phyloP scores from a whole-genome alignment of 305 asterid species.

The Solanum aculeatissimum region DNA sequence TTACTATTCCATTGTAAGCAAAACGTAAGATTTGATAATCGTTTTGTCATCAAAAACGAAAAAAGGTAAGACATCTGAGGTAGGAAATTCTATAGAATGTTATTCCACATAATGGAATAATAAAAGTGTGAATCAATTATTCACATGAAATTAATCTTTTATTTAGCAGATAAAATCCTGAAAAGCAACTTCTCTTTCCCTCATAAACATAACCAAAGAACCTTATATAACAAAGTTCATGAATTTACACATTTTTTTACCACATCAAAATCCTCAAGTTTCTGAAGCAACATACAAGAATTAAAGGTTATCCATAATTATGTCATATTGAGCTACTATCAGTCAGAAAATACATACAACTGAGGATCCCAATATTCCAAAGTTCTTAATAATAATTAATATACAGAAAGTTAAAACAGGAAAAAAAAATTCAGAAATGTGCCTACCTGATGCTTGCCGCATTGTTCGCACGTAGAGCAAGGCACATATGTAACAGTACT shows the following conservation, averaged over 20 bases:
- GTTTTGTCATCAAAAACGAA: not conserved
- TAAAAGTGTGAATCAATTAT: not conserved
- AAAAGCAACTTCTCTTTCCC: not conserved
- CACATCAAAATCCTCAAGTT: not conserved
- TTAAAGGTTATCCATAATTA: not conserved
- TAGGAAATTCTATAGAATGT: not conserved
- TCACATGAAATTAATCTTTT: not conserved
- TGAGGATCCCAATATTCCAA: not conserved
- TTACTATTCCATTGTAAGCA: not conserved
- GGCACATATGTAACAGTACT: slow-evolving; percentile 97
- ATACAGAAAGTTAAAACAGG: not conserved
- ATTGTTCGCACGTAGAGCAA: slow-evolving; percentile 79
- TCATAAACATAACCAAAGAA: not conserved
- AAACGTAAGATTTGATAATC: not conserved
- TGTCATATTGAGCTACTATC: not conserved
- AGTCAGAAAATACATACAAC: not conserved
- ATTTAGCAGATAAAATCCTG: not conserved
- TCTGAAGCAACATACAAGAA: not conserved
- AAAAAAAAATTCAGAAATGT: not conserved
- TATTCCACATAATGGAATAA: not conserved
- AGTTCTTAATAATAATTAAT: not conserved
- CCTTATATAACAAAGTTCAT: not conserved
- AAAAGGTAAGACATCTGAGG: not conserved
- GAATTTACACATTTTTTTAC: not conserved
- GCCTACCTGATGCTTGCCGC: slow-evolving; percentile 91